Percentiles rank a stretch among this genome's conserved stretches.
phyloP scores from a whole-genome alignment of 805 yeast genomes.

The Wickerhamiella domercqiae region DNA sequence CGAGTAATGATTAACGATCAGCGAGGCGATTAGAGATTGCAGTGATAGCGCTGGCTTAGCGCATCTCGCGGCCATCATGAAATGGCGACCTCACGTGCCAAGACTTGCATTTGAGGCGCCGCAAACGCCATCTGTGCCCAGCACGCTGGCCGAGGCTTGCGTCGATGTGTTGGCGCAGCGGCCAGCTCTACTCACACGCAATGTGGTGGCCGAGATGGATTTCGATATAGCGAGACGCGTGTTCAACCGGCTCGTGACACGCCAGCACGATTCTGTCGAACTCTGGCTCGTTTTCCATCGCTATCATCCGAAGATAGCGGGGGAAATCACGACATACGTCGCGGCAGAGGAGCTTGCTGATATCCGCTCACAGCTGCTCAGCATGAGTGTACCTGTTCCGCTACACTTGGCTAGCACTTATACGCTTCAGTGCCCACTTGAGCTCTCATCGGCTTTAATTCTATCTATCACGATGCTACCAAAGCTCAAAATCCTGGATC shows the following conservation, averaged over 20 bases:
- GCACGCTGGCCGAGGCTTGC: slow-evolving; percentile 1
- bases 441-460: not conserved
- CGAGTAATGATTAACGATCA: not conserved
- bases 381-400: not conserved
- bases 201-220: not conserved
- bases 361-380: not conserved
- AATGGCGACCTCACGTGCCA: slow-evolving; percentile 8
- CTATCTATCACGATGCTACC: not conserved
- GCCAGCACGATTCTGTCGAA: not conserved
- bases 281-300: not conserved
- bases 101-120: slow-evolving; percentile 6
- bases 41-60: not conserved
- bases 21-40: not conserved
- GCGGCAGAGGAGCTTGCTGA: not conserved
- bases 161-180: slow-evolving; percentile 1
- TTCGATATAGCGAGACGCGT: not conserved
- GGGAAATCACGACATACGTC: not conserved
- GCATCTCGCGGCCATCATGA: not conserved
- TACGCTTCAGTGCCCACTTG: too few species aligned
- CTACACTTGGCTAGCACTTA: not conserved
- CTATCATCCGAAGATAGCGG: not conserved
- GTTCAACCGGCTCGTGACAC: not conserved
- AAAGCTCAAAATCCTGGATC: not conserved
- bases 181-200: not conserved
- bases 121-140: slow-evolving; percentile 2